A percentile compares a stretch with the other conserved stretches of the same genome.
Conservation (phyloP, 345 rosid genomes). For the Schrenkiella parvula region DNA sequence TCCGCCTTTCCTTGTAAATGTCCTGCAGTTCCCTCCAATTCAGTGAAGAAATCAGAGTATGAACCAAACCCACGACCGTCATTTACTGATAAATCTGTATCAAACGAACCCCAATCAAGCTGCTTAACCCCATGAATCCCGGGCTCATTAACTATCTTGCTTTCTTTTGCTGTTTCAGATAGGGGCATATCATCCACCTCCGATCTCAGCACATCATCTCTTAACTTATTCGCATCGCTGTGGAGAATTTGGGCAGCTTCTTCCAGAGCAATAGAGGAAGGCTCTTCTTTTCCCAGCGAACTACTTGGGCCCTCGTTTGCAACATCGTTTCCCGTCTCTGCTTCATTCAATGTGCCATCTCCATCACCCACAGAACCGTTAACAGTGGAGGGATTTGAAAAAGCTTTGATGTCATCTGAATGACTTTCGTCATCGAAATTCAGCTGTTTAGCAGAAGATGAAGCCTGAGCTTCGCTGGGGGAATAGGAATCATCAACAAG, state of each 20-base stretch:
- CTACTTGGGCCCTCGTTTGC: conserved; percentile 17
- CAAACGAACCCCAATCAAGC: conserved; percentile 86
- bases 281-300: conserved; percentile 18
- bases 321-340: conserved; percentile 20
- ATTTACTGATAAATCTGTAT: conserved; percentile 49
- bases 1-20: conserved; percentile 38
- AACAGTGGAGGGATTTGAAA: conserved; percentile 49
- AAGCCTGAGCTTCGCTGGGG: conserved; percentile 15
- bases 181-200: conserved; percentile 15
- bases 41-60: conserved; percentile 70
- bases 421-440: conserved; percentile 39
- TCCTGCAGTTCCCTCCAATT: conserved; percentile 40
- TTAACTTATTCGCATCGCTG: conserved; percentile 18
- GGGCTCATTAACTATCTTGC: conserved; percentile 36
- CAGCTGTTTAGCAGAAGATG: conserved; percentile 14
- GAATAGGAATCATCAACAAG: conserved; percentile 65
- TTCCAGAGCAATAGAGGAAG: conserved; percentile 23
- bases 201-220: conserved; percentile 24
- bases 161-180: conserved; percentile 14
- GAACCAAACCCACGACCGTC: conserved; percentile 61
- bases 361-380: conserved; percentile 32
- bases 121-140: conserved; percentile 55
- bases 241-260: conserved; percentile 24
- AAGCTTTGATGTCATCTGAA: conserved; percentile 53
- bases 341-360: conserved; percentile 27